Conservation (phyloP, 2,329 filamentous ascomycete species). For the Monosporascus sp. region DNA sequence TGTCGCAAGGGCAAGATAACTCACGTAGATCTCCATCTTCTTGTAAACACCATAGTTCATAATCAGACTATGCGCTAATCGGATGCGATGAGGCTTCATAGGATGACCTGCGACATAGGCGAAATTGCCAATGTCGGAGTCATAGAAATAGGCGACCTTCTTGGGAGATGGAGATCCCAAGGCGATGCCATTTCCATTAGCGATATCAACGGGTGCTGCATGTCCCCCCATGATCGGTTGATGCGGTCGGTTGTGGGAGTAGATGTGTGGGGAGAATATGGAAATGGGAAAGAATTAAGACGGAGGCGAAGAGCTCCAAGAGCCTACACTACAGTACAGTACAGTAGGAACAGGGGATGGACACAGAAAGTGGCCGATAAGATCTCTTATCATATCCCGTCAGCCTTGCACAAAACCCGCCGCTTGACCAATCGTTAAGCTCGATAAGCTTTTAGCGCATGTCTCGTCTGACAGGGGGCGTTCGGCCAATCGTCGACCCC, state of each 20-base stretch:
- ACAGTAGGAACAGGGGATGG: too few relatives aligned
- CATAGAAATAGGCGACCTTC: slow-evolving; percentile 97
- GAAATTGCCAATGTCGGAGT: slow-evolving; percentile 97
- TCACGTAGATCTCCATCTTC: slow-evolving; percentile 92
- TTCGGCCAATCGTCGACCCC: background rate
- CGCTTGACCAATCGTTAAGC: background rate
- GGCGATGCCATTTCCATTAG: slow-evolving; percentile 44
- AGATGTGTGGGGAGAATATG: slow-evolving; percentile 4
- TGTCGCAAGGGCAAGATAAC: slow-evolving; percentile 35
- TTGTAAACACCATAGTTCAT: slow-evolving; percentile 95
- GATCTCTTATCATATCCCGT: background rate
- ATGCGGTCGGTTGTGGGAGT: background rate
- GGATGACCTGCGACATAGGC: slow-evolving; percentile 95
- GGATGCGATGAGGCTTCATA: slow-evolving; percentile 97
- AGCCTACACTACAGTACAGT: background rate
- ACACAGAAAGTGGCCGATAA: too few relatives aligned
- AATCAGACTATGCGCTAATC: slow-evolving; percentile 90
- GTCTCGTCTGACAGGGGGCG: background rate
- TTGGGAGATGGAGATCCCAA: slow-evolving; percentile 50
- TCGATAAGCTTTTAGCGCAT: background rate
- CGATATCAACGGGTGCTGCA: slow-evolving; percentile 48
- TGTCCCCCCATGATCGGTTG: slow-evolving; percentile 38
- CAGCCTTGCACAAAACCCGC: background rate
- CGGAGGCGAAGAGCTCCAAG: background rate
- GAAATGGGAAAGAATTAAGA: slow-evolving; percentile 2